A percentile compares a stretch with the other conserved stretches of the same genome.
These are phyloP conservation scores for Suillus variegatus DNA, from an alignment of 768 basidiomycete species.

Conservation along the genomic window DNA sequence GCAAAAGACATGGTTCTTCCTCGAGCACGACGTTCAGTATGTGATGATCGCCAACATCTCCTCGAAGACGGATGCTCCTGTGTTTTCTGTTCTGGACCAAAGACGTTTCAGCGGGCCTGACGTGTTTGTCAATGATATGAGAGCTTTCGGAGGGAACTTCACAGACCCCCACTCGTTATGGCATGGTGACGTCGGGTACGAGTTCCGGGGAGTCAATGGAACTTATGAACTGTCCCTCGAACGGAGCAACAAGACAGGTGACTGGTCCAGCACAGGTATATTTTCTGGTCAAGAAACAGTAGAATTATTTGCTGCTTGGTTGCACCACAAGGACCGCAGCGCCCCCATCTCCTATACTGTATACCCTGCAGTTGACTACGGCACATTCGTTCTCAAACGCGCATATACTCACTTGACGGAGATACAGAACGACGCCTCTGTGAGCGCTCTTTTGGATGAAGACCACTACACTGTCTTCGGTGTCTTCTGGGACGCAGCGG, in stretches of 20 bases:
- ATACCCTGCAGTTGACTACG: conserved; percentile 50
- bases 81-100: conserved; percentile 72
- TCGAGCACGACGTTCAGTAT: conserved; percentile 61
- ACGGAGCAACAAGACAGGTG: conserved; percentile 51
- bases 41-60: conserved; percentile 58
- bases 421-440: conserved; percentile 46
- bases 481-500: conserved; percentile 56
- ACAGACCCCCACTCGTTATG: conserved; percentile 45
- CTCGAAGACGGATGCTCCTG: conserved; percentile 45
- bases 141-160: conserved; percentile 5
- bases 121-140: conserved; percentile 44
- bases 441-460: conserved; percentile 54
- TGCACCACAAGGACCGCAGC: conserved; percentile 42
- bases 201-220: conserved; percentile 37
- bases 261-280: conserved; percentile 65
- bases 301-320: conserved; percentile 66
- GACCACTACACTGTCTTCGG: conserved; percentile 42
- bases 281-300: conserved; percentile 60
- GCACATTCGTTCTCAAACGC: conserved; percentile 42
- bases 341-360: conserved; percentile 52
- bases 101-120: conserved; percentile 41
- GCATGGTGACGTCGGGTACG: conserved; percentile 69
- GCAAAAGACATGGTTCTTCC: conserved; percentile 78
- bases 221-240: conserved; percentile 37
- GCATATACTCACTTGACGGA: conserved; percentile 32